Percentiles rank a stretch among this genome's conserved stretches.
phyloP scores from a whole-genome alignment of 1,284 basidiomycete genomes.

The Cutaneotrichosporon sp. region DNA sequence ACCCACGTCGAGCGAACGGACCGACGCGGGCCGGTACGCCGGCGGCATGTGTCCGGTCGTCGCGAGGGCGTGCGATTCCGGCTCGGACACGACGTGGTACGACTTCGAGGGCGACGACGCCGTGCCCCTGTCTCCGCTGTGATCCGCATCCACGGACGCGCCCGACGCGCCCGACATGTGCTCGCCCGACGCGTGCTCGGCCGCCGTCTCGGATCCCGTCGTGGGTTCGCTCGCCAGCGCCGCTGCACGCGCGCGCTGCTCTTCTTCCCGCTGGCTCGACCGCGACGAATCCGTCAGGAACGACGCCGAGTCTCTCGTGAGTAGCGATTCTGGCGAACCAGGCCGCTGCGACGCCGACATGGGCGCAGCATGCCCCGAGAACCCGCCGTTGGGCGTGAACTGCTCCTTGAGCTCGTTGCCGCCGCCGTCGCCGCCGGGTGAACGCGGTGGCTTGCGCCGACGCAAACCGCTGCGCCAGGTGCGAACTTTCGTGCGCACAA shows the following conservation, averaged over 20 bases:
- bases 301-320: slow-evolving; percentile 3
- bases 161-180: not conserved
- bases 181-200: slow-evolving; percentile 1
- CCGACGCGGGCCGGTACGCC: slow-evolving; percentile 44
- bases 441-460: slow-evolving; percentile 9
- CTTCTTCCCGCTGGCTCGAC: not conserved
- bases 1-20: slow-evolving; percentile 20
- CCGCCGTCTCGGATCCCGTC: not conserved
- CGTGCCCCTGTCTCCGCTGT: not conserved
- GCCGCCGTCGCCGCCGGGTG: slow-evolving; percentile 5
- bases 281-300: not conserved
- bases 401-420: not conserved
- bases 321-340: slow-evolving; percentile 1
- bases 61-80: not conserved
- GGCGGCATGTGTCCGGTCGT: slow-evolving; percentile 33
- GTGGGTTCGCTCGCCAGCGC: not conserved
- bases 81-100: not conserved
- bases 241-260: not conserved
- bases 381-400: not conserved
- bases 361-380: too few species aligned
- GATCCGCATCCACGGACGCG: not conserved
- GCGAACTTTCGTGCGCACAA: slow-evolving; percentile 34
- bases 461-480: slow-evolving; percentile 33
- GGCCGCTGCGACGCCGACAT: not conserved
- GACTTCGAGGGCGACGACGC: not conserved